Percentiles rank a stretch among this genome's conserved stretches.
phyloP scores from a whole-genome alignment of 108 stramenopile genomes.

The Halocafeteria seosinensis region DNA sequence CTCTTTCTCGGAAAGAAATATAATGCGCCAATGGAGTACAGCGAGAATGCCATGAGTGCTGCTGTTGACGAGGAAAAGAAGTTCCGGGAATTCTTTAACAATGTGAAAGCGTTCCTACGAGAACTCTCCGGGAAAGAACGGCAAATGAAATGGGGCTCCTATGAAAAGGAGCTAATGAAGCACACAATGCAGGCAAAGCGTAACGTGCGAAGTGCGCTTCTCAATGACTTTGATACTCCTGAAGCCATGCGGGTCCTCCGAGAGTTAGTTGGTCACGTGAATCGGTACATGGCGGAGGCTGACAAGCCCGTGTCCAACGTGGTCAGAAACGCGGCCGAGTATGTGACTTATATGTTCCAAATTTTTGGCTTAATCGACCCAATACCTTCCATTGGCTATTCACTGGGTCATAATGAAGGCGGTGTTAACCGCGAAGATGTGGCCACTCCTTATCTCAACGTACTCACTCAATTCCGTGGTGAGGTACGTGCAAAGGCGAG shows the following conservation, averaged over 20 bases:
- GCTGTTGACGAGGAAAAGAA: conserved; percentile 66
- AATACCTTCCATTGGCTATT: conserved; percentile 58
- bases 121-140: conserved; percentile 20
- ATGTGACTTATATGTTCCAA: conserved; percentile 62
- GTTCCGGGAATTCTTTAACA: conserved; percentile 73
- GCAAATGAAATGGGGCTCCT: conserved; percentile 1
- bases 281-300: conserved; percentile 50
- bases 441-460: conserved; percentile 53
- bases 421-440: conserved; percentile 34
- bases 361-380: conserved; percentile 66
- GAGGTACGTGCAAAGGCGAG: conserved; percentile 50
- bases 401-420: conserved; percentile 14
- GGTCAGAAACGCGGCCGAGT: conserved; percentile 55
- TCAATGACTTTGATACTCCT: conserved; percentile 83
- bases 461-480: conserved; percentile 60
- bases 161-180: conserved; percentile 7
- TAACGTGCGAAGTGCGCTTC: conserved; percentile 47
- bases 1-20: conserved; percentile 77
- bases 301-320: conserved; percentile 35
- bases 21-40: conserved; percentile 83
- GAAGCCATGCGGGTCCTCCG: conserved; percentile 52
- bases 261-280: conserved; percentile 53
- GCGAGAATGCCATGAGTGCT: conserved; percentile 75
- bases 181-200: neutral
- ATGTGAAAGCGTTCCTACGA: conserved; percentile 65